Base-by-base conservation (phyloP, 257 asterid genomes). In the Plantago major region DNA sequence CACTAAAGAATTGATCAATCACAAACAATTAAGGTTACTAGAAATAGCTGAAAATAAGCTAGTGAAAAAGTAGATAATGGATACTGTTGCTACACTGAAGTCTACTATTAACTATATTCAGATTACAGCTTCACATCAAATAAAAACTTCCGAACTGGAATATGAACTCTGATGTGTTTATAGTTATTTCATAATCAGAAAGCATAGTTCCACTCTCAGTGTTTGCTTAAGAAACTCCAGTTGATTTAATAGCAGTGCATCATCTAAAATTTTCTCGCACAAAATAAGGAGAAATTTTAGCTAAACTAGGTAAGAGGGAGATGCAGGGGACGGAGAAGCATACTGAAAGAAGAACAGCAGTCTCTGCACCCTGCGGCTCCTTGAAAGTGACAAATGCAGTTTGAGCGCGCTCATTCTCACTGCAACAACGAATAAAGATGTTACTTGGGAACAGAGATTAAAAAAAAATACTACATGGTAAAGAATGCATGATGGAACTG, bases 311-410 rank as follows among this genome's bases (percentile, higher is more conserved):
- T 11, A 60, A 52, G 28, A 14, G 13, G 50, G 12, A 54, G 52
- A 47, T n/a, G 54, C 10, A 53, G 5, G 51, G 17, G 63, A 33
- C 40, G 7, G 8, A 33, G 40, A 73, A 69, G 75, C 64, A 46
- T 81, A 84, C 91, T 78, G 88, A 74, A 71, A 84, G 83, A 68
- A 84, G 90, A 53, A 80, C 84, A 19, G 90, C 90, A 62, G 85
- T 80, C 71, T 76, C 87, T 44, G 87, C 84, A 46, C 88, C 84
- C 74, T 78, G 79, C 26, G 73, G 47, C 65, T 84, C 91, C 78
- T 74, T 76, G 79, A 84, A 81, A 47, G 88, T 84, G 72, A 84
- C 87, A 62, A 76, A 81, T 17, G 91, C 88, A 66, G 64, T 60
- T 68, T 81, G 88, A 61, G 82, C 73, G 49, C 80, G 71, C 77